Base-by-base conservation (phyloP, 352 stramenopile species). In the Globisporangium yorkense region DNA sequence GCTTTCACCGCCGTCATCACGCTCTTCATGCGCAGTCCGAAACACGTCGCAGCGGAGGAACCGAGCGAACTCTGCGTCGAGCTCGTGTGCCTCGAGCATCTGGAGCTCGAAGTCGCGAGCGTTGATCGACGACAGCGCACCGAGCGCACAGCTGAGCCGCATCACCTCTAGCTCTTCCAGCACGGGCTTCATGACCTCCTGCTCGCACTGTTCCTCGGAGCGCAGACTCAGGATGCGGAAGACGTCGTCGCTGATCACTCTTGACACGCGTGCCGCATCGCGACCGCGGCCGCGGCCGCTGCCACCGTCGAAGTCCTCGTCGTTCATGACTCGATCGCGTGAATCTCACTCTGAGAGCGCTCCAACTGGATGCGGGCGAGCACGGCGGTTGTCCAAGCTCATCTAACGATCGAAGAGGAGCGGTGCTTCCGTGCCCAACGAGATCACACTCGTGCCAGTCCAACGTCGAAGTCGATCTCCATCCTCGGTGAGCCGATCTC, bases 91-190 rank as follows among this genome's bases (percentile, higher is more conserved):
- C 18, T 75, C 67, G 5, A 89, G 66, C 66, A 87, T 62, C n/a
- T 80, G 67, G 41, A 67, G 62, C 53, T 80, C 67, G 37, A 87
- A 87, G 29, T 89, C 77, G 27, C 75, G 76, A 3, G 56, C 35
- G 27, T 68, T 80, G n/a, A 83, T 63, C 1, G 55, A 68, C 5
- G 70, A 65, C 20, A 89, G 47, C 66, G 81, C 73, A 35, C 74
- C 74, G 0, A 94, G 66, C 27, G 63, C 67, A 37, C 65, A 76
- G 55, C 83, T 75, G 53, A 94, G 59, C 0, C 80, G 80, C 61
- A 89, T 69, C 5, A 94, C 69, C 21, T 92, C 84, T 33, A 80
- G 29, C 45, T 94, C 84, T 5, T 77, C 63, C 18, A 92, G 56
- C 33, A 91, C 72, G 0, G 81, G 72, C 49, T 94, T 91, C 24